phyloP scores from a whole-genome alignment of 176 grass and related monocot genomes.

The Tuctoria greenei region DNA sequence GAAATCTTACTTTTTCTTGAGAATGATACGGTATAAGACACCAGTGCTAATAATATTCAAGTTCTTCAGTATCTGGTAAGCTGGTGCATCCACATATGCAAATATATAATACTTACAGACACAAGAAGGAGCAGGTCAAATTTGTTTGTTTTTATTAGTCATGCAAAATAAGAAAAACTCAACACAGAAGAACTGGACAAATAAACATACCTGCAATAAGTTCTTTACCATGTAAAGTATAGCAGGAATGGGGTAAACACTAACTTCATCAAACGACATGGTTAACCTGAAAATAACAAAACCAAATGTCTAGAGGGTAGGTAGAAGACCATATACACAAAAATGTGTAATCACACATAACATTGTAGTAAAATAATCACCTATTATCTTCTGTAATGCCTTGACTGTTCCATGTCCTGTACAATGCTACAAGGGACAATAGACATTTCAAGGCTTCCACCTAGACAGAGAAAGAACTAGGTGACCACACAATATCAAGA shows the following conservation, averaged over 20 bases:
- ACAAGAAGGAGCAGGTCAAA: slow-evolving; percentile 28
- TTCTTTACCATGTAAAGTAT: slow-evolving; percentile 86
- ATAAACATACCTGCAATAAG: slow-evolving; percentile 67
- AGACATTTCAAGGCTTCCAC: slow-evolving; percentile 86
- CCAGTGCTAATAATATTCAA: slow-evolving; percentile 96
- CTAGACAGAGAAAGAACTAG: slow-evolving; percentile 44
- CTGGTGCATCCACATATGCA: slow-evolving; percentile 88
- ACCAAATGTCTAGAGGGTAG: not conserved
- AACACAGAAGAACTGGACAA: not conserved
- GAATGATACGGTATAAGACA: slow-evolving; percentile 78
- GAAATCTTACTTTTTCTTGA: slow-evolving; percentile 82
- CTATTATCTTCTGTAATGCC: slow-evolving; percentile 85
- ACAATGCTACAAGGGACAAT: slow-evolving; percentile 63
- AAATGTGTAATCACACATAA: not conserved
- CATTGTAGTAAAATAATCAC: slow-evolving; percentile 24
- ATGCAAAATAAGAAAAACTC: not conserved
- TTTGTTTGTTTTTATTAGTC: not conserved
- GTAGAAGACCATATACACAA: slow-evolving; percentile 5
- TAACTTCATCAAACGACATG: slow-evolving; percentile 79
- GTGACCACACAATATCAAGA: slow-evolving; percentile 17
- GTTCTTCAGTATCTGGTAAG: slow-evolving; percentile 98
- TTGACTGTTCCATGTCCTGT: slow-evolving; percentile 77
- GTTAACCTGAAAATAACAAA: slow-evolving; percentile 64
- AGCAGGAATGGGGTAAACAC: slow-evolving; percentile 83
- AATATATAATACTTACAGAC: slow-evolving; percentile 89